Conservation (phyloP, 140 eudicot species). For the Senecio squalidus region DNA sequence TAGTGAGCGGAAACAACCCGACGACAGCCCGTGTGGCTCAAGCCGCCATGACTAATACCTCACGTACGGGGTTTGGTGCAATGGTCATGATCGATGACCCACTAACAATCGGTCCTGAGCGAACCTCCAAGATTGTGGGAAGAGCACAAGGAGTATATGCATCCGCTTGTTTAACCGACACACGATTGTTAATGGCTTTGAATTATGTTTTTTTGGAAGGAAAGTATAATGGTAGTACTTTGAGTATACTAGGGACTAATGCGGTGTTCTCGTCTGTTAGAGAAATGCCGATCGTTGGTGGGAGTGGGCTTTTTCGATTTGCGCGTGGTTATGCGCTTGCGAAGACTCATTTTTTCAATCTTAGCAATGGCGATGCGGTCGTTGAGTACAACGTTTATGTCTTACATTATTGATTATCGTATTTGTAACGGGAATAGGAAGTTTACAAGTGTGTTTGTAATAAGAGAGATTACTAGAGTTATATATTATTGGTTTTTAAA, state of each 20-base stretch:
- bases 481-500: too few species aligned
- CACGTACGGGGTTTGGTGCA: background rate
- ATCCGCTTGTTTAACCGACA: background rate
- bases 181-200: background rate
- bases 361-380: background rate
- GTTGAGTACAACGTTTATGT: background rate
- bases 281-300: background rate
- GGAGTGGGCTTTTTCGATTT: background rate
- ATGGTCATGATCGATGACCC: background rate
- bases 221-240: background rate
- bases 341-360: background rate
- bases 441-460: too few species aligned
- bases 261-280: background rate
- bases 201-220: background rate
- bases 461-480: too few species aligned
- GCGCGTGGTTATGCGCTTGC: background rate
- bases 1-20: background rate
- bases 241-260: background rate
- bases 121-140: background rate
- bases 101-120: background rate
- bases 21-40: background rate
- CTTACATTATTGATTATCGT: background rate
- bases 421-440: too few species aligned
- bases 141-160: background rate
- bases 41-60: background rate